Percentiles rank a stretch among this genome's conserved stretches.
phyloP scores from a whole-genome alignment of 2,329 filamentous ascomycete genomes.

The Aulographum hederae region DNA sequence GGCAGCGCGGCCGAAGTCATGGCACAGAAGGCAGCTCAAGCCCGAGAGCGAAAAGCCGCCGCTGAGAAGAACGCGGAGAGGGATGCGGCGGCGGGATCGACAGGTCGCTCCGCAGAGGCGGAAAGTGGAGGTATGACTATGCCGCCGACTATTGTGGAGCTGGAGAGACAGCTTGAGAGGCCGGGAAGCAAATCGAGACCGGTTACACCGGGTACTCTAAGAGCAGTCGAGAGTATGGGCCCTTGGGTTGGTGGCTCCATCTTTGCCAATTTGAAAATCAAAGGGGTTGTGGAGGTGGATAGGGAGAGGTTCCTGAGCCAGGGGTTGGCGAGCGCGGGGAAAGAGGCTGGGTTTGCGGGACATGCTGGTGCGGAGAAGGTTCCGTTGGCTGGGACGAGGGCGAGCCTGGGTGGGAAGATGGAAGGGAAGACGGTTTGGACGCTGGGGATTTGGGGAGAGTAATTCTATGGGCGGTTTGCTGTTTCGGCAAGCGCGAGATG shows the following conservation, averaged over 20 bases:
- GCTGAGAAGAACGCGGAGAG: neutral
- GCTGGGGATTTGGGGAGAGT: conserved; percentile 19
- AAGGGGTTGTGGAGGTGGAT: conserved; percentile 51
- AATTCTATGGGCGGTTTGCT: neutral
- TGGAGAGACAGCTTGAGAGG: neutral
- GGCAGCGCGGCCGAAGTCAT: conserved; percentile 20
- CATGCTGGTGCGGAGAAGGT: conserved; percentile 41
- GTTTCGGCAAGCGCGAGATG: no score
- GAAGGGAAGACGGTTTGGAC: conserved; percentile 17
- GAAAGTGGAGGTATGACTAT: no score
- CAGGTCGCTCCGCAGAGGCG: neutral
- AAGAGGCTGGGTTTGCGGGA: conserved; percentile 37
- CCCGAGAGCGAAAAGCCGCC: neutral
- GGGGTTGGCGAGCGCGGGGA: conserved; percentile 43
- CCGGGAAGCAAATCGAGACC: neutral
- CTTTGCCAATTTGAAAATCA: conserved; percentile 47
- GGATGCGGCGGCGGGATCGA: neutral
- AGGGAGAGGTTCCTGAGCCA: conserved; percentile 53
- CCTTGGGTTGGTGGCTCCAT: conserved; percentile 60
- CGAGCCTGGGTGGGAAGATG: conserved; percentile 5
- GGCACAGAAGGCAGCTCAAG: neutral
- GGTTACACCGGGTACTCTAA: conserved; percentile 32
- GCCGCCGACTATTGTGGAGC: neutral
- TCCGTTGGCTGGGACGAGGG: conserved; percentile 32
- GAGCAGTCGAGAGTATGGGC: conserved; percentile 51